Percentiles rank a stretch among this genome's conserved stretches.
Conservation (phyloP, 2,329 filamentous ascomycete species). For the Calonectria fujianensis region DNA sequence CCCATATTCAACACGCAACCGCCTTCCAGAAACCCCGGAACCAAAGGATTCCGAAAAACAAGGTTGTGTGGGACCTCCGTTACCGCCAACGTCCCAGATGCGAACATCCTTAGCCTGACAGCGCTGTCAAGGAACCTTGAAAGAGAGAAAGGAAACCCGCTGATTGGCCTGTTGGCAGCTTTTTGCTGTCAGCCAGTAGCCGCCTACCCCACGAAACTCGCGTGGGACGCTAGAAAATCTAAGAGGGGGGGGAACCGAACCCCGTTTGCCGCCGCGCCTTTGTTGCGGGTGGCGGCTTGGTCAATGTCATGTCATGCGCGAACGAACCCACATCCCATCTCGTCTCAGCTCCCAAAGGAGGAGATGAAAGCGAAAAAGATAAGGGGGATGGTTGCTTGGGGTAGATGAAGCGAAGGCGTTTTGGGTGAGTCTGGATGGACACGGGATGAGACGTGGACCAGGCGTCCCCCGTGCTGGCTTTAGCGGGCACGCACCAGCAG, state of each 20-base stretch:
- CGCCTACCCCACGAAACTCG: not conserved
- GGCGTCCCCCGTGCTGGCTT: not conserved
- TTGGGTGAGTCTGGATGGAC: not conserved
- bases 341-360: not conserved
- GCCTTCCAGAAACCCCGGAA: not conserved
- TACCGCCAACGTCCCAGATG: constrained; percentile 16
- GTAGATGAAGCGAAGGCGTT: not conserved
- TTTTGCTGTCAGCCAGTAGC: not conserved
- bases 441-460: constrained; percentile 4
- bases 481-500: not conserved
- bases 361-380: not conserved
- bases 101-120: not conserved
- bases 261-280: not conserved
- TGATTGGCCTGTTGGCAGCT: not conserved
- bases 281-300: not conserved
- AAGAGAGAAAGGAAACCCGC: not conserved
- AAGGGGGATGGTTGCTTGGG: too few species aligned
- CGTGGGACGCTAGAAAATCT: constrained; percentile 7
- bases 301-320: not conserved
- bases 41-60: not conserved
- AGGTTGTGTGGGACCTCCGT: not conserved
- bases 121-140: not conserved
- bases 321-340: not conserved
- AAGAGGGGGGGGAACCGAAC: not conserved
- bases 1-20: not conserved